These are phyloP conservation scores for Fonsecaea pugnacius DNA, from an alignment of 2,329 filamentous ascomycete genomes.

Conservation along the genomic window DNA sequence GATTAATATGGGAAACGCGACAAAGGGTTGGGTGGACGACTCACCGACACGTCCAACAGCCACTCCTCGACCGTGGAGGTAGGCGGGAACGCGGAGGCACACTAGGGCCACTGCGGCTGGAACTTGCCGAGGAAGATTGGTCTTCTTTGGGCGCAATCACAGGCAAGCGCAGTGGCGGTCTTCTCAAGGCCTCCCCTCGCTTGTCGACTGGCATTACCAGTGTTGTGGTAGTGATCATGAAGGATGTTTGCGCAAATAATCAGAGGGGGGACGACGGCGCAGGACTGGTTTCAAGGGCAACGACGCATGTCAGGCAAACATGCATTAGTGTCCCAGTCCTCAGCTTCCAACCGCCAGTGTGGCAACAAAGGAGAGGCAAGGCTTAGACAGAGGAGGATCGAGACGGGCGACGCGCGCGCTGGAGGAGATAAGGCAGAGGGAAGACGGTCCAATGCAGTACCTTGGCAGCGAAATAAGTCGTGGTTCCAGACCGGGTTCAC, in stretches of 20 bases:
- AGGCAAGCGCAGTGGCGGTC: conserved; percentile 47
- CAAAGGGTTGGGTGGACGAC: not conserved
- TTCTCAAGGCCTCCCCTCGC: conserved; percentile 44
- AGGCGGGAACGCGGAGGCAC: conserved; percentile 52
- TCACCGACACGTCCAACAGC: conserved; percentile 50
- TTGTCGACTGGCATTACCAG: conserved; percentile 45
- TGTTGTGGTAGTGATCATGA: conserved; percentile 43
- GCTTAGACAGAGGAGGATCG: not conserved
- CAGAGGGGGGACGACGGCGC: not conserved
- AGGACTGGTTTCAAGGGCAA: conserved; percentile 26
- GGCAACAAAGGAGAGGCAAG: conserved; percentile 5
- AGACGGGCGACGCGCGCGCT: not conserved
- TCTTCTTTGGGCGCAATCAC: conserved; percentile 53
- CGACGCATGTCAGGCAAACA: conserved; percentile 30
- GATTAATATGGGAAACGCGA: not conserved
- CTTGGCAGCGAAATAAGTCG: not conserved
- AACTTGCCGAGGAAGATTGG: conserved; percentile 39
- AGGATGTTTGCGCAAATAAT: conserved; percentile 24
- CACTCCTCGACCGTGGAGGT: conserved; percentile 59
- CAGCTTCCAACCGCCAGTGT: not conserved
- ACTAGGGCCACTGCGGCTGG: conserved; percentile 42
- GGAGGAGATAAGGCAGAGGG: not conserved
- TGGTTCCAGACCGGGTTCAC: not conserved
- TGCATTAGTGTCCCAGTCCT: conserved; percentile 20
- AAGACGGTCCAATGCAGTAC: not conserved